Evolutionary conservation across 495 filamentous ascomycete species (phyloP).

Genomic region (Penicillium goetzii): DNA sequence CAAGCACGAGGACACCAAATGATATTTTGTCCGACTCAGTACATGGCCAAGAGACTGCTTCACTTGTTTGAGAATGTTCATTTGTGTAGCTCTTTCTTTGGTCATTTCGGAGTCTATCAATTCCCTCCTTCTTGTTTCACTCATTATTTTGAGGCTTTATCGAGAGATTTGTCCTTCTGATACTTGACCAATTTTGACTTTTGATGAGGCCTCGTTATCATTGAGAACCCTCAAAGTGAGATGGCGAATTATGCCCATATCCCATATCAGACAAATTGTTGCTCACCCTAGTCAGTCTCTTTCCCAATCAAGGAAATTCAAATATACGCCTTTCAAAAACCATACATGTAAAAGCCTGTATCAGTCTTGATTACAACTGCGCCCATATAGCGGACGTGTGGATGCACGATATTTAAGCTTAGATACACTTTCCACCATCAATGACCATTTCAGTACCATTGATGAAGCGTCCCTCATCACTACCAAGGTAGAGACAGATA

Average conservation of each 20-base stretch:
- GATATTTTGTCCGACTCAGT: background rate
- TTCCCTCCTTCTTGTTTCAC: background rate
- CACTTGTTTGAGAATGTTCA: background rate
- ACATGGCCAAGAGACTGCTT: background rate
- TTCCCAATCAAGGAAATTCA: background rate
- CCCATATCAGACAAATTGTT: background rate
- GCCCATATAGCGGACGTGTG: background rate
- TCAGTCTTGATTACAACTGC: background rate
- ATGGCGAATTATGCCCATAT: background rate
- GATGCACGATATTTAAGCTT: background rate
- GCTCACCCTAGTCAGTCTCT: background rate
- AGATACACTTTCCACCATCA: constrained; percentile 45
- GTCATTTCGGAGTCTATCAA: background rate
- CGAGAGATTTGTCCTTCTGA: background rate
- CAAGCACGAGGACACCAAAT: background rate
- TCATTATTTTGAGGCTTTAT: background rate
- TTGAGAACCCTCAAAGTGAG: background rate
- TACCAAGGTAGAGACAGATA: constrained; percentile 67
- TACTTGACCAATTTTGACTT: background rate
- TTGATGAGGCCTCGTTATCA: background rate
- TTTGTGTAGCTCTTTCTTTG: background rate
- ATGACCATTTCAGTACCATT: constrained; percentile 61
- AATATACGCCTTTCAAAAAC: background rate
- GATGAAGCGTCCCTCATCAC: constrained; percentile 68
- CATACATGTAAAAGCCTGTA: background rate